These are phyloP conservation scores for Phalaenopsis hybrid DNA, from an alignment of 116 monocot genomes.

Conservation along the genomic window DNA sequence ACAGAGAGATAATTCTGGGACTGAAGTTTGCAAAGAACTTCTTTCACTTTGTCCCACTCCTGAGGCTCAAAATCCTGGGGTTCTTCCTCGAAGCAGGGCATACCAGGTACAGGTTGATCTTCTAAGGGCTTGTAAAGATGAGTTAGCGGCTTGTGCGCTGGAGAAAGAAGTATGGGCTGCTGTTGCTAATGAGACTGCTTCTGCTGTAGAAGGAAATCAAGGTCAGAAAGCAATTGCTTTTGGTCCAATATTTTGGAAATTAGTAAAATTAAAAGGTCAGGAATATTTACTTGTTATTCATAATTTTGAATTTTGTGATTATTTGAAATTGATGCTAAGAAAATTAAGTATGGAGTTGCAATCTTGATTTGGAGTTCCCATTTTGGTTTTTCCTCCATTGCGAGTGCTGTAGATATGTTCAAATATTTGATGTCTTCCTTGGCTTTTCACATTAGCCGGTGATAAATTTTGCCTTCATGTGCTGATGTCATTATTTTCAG, in stretches of 20 bases:
- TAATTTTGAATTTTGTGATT: not conserved
- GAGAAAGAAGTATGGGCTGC: slow-evolving; percentile 79
- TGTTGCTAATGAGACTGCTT: slow-evolving; percentile 73
- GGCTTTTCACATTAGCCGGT: too few species aligned
- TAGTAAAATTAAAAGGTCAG: not conserved
- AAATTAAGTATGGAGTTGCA: not conserved
- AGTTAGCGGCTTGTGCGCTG: slow-evolving; percentile 36
- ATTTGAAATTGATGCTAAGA: not conserved
- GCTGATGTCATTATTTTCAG: too few species aligned
- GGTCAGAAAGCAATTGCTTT: slow-evolving; percentile 19
- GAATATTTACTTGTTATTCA: not conserved
- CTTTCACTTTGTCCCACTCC: slow-evolving; percentile 35
- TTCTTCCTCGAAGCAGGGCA: slow-evolving; percentile 76
- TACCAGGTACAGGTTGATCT: slow-evolving; percentile 91
- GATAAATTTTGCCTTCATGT: too few species aligned
- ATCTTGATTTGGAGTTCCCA: not conserved
- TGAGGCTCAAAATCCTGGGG: slow-evolving; percentile 30
- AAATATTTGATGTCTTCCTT: too few species aligned
- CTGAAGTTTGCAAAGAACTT: slow-evolving; percentile 62
- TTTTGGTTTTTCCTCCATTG: too few species aligned
- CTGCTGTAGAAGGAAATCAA: slow-evolving; percentile 54
- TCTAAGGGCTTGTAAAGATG: slow-evolving; percentile 73
- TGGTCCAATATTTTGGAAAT: not conserved
- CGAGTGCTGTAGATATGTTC: too few species aligned
- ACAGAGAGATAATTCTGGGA: slow-evolving; percentile 47